Evolutionary conservation across 306 rosid genomes (phyloP).

Genomic region (Hippophae gyantsensis): DNA sequence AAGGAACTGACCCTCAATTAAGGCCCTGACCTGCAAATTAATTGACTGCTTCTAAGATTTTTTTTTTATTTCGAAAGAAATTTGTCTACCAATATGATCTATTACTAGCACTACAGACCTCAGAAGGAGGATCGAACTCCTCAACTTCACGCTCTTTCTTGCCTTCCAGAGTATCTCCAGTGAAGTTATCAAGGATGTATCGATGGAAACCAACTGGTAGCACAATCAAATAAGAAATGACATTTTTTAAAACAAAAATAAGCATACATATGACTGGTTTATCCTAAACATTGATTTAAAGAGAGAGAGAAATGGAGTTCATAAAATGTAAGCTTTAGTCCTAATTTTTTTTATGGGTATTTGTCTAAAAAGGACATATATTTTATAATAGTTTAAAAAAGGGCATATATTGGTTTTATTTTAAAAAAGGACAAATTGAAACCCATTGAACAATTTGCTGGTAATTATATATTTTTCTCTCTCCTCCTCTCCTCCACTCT

Average conservation of each 20-base stretch:
- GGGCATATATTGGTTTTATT: too few species aligned
- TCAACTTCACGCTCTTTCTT: constrained; percentile 45
- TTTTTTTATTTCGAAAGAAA: constrained; percentile 3
- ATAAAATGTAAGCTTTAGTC: too few species aligned
- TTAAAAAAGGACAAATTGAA: too few species aligned
- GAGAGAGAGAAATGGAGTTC: too few species aligned
- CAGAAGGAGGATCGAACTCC: constrained; percentile 78
- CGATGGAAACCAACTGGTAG: constrained; percentile 75
- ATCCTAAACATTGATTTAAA: too few species aligned
- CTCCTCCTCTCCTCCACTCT: too few species aligned
- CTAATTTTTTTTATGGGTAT: too few species aligned
- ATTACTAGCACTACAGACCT: constrained; percentile 41
- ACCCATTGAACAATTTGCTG: too few species aligned
- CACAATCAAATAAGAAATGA: not conserved
- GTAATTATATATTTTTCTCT: too few species aligned
- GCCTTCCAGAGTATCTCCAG: constrained; percentile 38
- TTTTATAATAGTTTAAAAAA: too few species aligned
- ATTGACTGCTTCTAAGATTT: constrained; percentile 3
- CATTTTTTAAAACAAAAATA: not conserved
- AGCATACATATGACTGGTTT: too few species aligned
- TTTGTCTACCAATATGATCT: constrained; percentile 10
- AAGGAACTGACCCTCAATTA: constrained; percentile 78
- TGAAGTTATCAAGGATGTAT: constrained; percentile 56
- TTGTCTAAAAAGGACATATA: too few species aligned
- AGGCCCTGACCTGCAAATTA: constrained; percentile 60